phyloP scores from a whole-genome alignment of 192 early-diverging fungal species.

The Chytriomyces confervae region DNA sequence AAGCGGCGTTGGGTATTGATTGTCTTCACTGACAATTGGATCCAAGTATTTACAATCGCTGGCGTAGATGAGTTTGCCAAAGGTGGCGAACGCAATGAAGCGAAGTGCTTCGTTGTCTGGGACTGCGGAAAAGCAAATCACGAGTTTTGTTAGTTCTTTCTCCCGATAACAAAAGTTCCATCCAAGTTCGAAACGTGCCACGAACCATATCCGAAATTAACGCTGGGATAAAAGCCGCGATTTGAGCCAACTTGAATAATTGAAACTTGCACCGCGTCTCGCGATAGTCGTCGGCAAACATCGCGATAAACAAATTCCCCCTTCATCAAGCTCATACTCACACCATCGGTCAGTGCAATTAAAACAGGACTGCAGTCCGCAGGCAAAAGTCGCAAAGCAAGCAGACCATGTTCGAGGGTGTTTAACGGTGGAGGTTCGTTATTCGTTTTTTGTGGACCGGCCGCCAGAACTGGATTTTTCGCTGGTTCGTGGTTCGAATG shows the following conservation, averaged over 20 bases:
- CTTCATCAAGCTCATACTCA: conserved; percentile 35
- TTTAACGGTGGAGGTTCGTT: conserved; percentile 25
- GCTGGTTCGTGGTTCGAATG: background rate
- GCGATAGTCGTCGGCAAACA: conserved; percentile 37
- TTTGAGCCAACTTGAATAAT: conserved; percentile 58
- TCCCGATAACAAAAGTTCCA: background rate
- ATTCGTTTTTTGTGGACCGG: background rate
- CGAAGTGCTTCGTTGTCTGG: conserved; percentile 58
- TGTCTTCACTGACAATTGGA: background rate
- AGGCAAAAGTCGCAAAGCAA: conserved; percentile 49
- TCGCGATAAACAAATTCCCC: conserved; percentile 47
- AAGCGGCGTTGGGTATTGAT: background rate
- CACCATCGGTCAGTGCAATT: conserved; percentile 59
- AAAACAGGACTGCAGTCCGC: conserved; percentile 47
- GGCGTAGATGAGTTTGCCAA: conserved; percentile 55
- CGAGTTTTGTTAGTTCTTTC: no score
- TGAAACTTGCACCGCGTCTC: conserved; percentile 43
- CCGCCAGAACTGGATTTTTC: background rate
- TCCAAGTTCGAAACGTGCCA: background rate
- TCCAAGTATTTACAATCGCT: conserved; percentile 53
- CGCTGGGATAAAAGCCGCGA: conserved; percentile 49
- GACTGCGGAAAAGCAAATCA: conserved; percentile 32
- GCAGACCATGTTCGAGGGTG: conserved; percentile 47
- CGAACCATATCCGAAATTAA: conserved; percentile 54
- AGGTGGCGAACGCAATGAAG: conserved; percentile 48